phyloP scores from a whole-genome alignment of 345 rosid species.

The Lepidium africanum region DNA sequence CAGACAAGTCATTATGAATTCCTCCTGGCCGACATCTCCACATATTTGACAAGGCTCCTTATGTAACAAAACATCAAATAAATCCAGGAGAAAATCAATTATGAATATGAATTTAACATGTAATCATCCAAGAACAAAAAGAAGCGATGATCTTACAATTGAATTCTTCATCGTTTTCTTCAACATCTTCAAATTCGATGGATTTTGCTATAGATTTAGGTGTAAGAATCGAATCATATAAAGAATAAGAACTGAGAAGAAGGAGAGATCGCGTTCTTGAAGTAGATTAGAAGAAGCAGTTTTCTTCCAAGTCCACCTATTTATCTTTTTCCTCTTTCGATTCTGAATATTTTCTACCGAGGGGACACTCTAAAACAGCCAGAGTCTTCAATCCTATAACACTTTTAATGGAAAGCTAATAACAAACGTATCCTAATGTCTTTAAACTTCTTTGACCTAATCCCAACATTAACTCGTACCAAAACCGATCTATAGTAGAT shows the following conservation, averaged over 20 bases:
- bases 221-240: not conserved
- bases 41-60: slow-evolving; percentile 18
- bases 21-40: not conserved
- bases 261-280: slow-evolving; percentile 9
- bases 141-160: slow-evolving; percentile 1
- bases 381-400: not conserved
- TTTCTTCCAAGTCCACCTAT: not conserved
- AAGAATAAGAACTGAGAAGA: not conserved
- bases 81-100: not conserved
- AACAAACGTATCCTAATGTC: not conserved
- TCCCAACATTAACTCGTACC: not conserved
- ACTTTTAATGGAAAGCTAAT: not conserved
- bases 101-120: not conserved
- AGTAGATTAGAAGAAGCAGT: not conserved
- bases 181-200: not conserved
- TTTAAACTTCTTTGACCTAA: not conserved
- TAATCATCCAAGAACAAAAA: not conserved
- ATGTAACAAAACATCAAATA: not conserved
- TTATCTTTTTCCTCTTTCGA: not conserved
- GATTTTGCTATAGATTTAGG: not conserved
- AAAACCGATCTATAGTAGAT: not conserved
- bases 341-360: not conserved
- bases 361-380: not conserved
- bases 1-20: slow-evolving; percentile 14
- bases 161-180: not conserved